These are phyloP conservation scores for Lantana camara DNA, from an alignment of 257 asterid species.

Conservation along the genomic window DNA sequence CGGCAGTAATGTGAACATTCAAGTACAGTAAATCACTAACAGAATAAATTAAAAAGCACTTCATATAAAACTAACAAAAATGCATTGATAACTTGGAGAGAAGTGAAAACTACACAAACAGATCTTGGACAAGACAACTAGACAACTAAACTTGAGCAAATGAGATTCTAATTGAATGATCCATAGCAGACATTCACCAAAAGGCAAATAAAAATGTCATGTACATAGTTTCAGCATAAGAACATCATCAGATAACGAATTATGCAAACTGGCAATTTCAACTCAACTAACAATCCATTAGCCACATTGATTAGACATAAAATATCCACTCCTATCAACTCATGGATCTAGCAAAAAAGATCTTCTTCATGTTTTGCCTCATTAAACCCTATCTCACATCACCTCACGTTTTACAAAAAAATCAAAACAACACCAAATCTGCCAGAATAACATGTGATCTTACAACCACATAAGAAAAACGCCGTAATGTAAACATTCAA, in stretches of 20 bases:
- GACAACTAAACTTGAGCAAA: background rate
- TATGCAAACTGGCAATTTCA: background rate
- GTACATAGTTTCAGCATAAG: too few species aligned
- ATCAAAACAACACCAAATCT: background rate
- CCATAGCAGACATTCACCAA: conserved; percentile 2
- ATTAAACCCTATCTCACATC: too few species aligned
- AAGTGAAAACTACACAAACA: background rate
- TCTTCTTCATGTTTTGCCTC: background rate
- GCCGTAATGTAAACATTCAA: too few species aligned
- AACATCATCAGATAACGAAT: background rate
- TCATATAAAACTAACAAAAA: conserved; percentile 1
- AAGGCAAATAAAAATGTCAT: conserved; percentile 18
- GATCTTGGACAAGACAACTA: conserved; percentile 16
- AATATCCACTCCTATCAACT: background rate
- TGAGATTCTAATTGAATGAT: background rate
- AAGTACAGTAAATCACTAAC: conserved; percentile 1
- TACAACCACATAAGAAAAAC: background rate
- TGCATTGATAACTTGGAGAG: background rate
- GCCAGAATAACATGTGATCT: too few species aligned
- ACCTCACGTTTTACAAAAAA: background rate
- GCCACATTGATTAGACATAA: background rate
- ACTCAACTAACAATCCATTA: background rate
- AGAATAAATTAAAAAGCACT: background rate
- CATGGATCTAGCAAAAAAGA: too few species aligned
- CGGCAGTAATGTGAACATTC: background rate